Conservation (phyloP, 768 basidiomycete genomes). For the Lyophyllum atratum region DNA sequence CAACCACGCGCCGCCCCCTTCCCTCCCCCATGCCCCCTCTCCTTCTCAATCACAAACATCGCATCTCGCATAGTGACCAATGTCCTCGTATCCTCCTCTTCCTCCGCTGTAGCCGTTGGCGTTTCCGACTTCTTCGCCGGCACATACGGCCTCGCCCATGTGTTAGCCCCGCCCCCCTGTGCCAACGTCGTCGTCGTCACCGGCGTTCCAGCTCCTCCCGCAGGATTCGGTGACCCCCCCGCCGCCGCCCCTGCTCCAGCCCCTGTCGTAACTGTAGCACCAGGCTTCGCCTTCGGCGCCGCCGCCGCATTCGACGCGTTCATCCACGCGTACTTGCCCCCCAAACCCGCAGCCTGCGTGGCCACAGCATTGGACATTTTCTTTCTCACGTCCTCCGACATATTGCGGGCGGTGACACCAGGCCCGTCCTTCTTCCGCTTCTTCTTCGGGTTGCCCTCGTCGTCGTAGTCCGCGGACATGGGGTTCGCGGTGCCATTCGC, state of each 20-base stretch:
- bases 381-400: constrained; percentile 91
- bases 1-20: constrained; percentile 74
- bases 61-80: constrained; percentile 76
- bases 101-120: constrained; percentile 32
- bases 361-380: constrained; percentile 91
- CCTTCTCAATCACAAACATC: constrained; percentile 83
- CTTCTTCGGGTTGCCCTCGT: constrained; percentile 63
- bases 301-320: constrained; percentile 57
- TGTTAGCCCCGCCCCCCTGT: constrained; percentile 29
- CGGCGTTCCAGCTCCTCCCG: background rate
- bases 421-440: constrained; percentile 86
- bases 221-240: constrained; percentile 15
- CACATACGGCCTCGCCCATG: constrained; percentile 68
- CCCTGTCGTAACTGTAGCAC: constrained; percentile 20
- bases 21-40: constrained; percentile 82
- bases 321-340: constrained; percentile 90
- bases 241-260: too few relatives aligned
- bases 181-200: constrained; percentile 27
- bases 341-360: constrained; percentile 83
- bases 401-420: constrained; percentile 82
- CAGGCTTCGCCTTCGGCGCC: constrained; percentile 31
- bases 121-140: constrained; percentile 48
- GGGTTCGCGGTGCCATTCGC: constrained; percentile 38
- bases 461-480: constrained; percentile 34
- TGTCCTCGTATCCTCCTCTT: constrained; percentile 62